A percentile compares a stretch with the other conserved stretches of the same genome.
Conservation (phyloP, 768 basidiomycete genomes). For the Suillus plorans region DNA sequence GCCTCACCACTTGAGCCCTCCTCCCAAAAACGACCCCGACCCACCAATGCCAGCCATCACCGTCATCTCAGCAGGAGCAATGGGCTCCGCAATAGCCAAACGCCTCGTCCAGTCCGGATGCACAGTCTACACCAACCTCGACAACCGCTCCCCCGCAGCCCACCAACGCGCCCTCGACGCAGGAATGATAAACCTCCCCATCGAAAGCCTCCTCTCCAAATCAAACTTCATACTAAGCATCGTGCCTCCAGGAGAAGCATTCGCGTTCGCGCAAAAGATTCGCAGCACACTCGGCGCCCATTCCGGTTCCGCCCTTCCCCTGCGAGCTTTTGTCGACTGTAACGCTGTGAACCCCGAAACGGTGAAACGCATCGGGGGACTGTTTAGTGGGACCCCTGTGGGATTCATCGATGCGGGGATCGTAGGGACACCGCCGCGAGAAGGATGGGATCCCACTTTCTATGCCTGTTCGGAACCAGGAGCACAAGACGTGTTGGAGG, state of each 20-base stretch:
- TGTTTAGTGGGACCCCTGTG: constrained; percentile 37
- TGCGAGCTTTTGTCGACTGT: constrained; percentile 47
- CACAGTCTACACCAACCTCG: constrained; percentile 52
- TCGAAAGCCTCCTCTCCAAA: constrained; percentile 33
- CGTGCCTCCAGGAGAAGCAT: constrained; percentile 50
- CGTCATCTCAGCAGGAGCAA: constrained; percentile 54
- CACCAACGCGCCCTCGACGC: constrained; percentile 45
- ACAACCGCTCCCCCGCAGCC: constrained; percentile 48
- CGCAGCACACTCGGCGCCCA: background rate
- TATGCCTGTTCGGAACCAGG: constrained; percentile 43
- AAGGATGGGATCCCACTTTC: constrained; percentile 48
- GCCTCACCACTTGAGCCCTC: background rate
- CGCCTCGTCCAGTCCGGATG: constrained; percentile 43
- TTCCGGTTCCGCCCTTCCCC: background rate
- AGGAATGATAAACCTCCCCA: constrained; percentile 43
- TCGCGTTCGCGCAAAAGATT: constrained; percentile 37
- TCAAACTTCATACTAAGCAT: constrained; percentile 48
- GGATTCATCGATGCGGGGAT: constrained; percentile 53
- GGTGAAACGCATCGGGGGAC: constrained; percentile 41
- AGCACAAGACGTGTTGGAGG: constrained; percentile 28
- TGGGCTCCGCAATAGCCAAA: constrained; percentile 53
- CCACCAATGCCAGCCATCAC: constrained; percentile 34
- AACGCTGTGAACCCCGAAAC: constrained; percentile 56
- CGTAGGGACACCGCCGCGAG: constrained; percentile 52
- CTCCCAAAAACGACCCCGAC: background rate